These are phyloP conservation scores for Ulvella scutata DNA, from an alignment of 139 green algal genomes.

Conservation along the genomic window DNA sequence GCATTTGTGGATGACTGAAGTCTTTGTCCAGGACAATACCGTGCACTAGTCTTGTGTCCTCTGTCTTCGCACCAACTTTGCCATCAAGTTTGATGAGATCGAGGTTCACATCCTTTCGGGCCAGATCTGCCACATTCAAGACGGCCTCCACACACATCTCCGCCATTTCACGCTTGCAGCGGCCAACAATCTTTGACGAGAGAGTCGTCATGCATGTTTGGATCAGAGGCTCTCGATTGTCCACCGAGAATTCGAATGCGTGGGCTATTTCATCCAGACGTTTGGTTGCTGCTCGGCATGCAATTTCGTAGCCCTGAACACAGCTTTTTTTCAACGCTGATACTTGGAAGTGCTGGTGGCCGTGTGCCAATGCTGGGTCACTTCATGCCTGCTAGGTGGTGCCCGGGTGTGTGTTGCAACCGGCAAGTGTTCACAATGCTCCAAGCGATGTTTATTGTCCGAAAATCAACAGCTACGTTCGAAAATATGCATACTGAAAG, in stretches of 20 bases:
- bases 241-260: constrained; percentile 64
- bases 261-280: constrained; percentile 64
- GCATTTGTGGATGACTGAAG: constrained; percentile 93
- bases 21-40: constrained; percentile 99
- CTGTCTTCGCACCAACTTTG: constrained; percentile 90
- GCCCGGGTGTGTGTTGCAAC: too few relatives aligned
- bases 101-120: constrained; percentile 91
- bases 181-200: constrained; percentile 96
- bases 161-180: constrained; percentile 85
- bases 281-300: constrained; percentile 58
- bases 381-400: too few relatives aligned
- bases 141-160: constrained; percentile 97
- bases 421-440: too few relatives aligned
- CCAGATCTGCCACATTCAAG: constrained; percentile 87
- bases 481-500: too few relatives aligned
- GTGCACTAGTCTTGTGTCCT: constrained; percentile 85
- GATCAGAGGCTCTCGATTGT: constrained; percentile 84
- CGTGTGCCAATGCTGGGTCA: too few relatives aligned
- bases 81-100: constrained; percentile 98
- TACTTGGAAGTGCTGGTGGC: too few relatives aligned
- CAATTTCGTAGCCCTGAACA: constrained; percentile 87
- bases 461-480: too few relatives aligned
- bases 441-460: too few relatives aligned
- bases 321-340: too few relatives aligned
- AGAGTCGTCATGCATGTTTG: constrained; percentile 98